Percentiles rank a stretch among this genome's conserved stretches.
Evolutionary conservation across 495 filamentous ascomycete species (phyloP).

Genomic region (Trichoderma parareesei): DNA sequence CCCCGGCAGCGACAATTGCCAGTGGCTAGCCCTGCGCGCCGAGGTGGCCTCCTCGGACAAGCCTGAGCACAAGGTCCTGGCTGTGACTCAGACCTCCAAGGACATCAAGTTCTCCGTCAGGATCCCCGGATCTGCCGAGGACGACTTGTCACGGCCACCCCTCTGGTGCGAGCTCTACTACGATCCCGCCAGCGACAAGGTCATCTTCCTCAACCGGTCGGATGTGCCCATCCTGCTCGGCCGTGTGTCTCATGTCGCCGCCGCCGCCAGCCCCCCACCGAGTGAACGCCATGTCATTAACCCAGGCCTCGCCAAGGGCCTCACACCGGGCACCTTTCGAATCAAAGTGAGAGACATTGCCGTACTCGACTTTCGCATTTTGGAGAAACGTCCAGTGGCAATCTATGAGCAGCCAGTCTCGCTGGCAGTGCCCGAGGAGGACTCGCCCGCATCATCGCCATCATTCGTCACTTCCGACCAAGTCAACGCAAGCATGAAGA

Average conservation of each 20-base stretch:
- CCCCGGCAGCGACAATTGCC: slow-evolving; percentile 36
- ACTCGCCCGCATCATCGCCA: slow-evolving; percentile 19
- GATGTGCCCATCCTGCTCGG: slow-evolving; percentile 36
- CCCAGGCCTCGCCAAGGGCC: slow-evolving; percentile 29
- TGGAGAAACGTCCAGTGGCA: slow-evolving; percentile 35
- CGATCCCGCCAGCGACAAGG: slow-evolving; percentile 41
- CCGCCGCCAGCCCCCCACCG: slow-evolving; percentile 22
- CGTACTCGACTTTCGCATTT: slow-evolving; percentile 41
- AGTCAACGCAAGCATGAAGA: slow-evolving; percentile 32
- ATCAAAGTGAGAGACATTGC: slow-evolving; percentile 35
- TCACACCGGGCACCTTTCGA: slow-evolving; percentile 40
- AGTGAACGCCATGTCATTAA: slow-evolving; percentile 29
- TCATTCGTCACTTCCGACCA: slow-evolving; percentile 18
- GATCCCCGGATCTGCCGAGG: slow-evolving; percentile 30
- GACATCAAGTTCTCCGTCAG: slow-evolving; percentile 43
- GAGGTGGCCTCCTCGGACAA: slow-evolving; percentile 34
- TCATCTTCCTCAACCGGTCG: slow-evolving; percentile 38
- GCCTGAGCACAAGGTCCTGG: slow-evolving; percentile 37
- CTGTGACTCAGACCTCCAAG: slow-evolving; percentile 40
- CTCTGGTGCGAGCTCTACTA: slow-evolving; percentile 44
- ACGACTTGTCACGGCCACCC: slow-evolving; percentile 26
- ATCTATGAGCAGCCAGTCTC: slow-evolving; percentile 20
- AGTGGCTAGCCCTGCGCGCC: slow-evolving; percentile 36
- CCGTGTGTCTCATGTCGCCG: slow-evolving; percentile 22
- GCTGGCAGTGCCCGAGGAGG: slow-evolving; percentile 17